A percentile compares a stretch with the other conserved stretches of the same genome.
phyloP scores from a whole-genome alignment of 1,139 yeast species.

The Pichia norvegensis region DNA sequence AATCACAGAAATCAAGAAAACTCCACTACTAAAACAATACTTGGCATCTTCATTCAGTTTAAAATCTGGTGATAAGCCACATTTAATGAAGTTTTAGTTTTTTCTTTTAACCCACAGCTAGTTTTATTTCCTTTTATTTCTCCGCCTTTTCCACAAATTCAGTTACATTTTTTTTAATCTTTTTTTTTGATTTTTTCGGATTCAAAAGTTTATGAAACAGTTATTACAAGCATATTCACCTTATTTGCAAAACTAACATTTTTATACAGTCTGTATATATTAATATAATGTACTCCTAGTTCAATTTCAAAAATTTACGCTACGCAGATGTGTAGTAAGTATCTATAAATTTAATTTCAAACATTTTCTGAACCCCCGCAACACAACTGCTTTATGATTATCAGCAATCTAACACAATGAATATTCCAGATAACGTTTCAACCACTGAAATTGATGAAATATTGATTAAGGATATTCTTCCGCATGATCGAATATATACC shows the following conservation, averaged over 20 bases:
- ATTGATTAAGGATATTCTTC: slow-evolving; percentile 48
- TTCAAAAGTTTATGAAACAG: background rate
- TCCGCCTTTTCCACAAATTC: background rate
- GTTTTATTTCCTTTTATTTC: background rate
- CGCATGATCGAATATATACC: slow-evolving; percentile 59
- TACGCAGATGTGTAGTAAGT: too few species aligned
- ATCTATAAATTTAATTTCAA: too few species aligned
- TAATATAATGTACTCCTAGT: background rate
- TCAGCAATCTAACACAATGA: background rate
- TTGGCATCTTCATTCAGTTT: slow-evolving; percentile 93
- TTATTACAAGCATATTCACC: background rate
- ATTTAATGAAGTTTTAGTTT: slow-evolving; percentile 88
- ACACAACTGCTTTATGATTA: too few species aligned
- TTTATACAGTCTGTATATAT: background rate
- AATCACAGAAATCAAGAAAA: slow-evolving; percentile 90
- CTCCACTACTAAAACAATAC: slow-evolving; percentile 97
- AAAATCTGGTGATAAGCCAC: slow-evolving; percentile 98
- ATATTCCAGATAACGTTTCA: background rate
- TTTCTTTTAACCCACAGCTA: background rate
- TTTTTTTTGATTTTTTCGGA: background rate
- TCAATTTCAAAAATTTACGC: too few species aligned
- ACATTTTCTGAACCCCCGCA: too few species aligned
- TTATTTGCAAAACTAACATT: background rate
- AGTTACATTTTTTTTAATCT: background rate
- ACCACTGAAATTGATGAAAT: background rate